Percentiles rank a stretch among this genome's conserved stretches.
Conservation (phyloP, 495 filamentous ascomycete species). For the Aspergillus incahuasiensis region DNA sequence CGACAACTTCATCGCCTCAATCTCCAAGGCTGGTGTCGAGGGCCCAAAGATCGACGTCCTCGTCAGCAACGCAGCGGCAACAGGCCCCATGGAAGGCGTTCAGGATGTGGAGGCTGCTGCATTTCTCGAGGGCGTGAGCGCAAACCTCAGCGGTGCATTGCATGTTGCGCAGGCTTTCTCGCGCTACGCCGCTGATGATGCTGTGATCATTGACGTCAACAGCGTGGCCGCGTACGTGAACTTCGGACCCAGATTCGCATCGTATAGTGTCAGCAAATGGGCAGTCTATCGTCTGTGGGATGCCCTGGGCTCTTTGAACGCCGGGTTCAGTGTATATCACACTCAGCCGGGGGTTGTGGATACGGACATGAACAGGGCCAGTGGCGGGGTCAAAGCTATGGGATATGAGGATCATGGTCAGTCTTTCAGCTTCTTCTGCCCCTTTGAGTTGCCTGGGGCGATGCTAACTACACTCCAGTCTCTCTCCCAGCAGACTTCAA, state of each 20-base stretch:
- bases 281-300: conserved; percentile 40
- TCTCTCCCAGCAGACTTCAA: conserved; percentile 21
- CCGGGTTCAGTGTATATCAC: conserved; percentile 37
- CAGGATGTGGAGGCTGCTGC: background rate
- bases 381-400: background rate
- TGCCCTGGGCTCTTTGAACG: conserved; percentile 28
- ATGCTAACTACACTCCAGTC: conserved; percentile 8
- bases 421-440: background rate
- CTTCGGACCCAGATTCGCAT: conserved; percentile 22
- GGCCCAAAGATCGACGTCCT: conserved; percentile 5
- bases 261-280: conserved; percentile 40
- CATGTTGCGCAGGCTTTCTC: conserved; percentile 39
- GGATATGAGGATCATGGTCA: conserved; percentile 3
- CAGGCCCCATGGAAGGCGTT: conserved; percentile 25
- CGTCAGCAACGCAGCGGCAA: conserved; percentile 24
- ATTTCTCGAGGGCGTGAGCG: conserved; percentile 1
- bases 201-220: conserved; percentile 18
- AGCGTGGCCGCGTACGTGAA: conserved; percentile 37
- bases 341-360: conserved; percentile 45
- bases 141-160: conserved; percentile 36
- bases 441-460: background rate
- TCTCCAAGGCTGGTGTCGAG: background rate
- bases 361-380: conserved; percentile 31
- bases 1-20: conserved; percentile 11
- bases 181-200: conserved; percentile 25